Evolutionary conservation across 202 grass and related monocot species (phyloP), one percentile per base, ranked within the genome.

Genomic region (Elaeis oleifera): DNA sequence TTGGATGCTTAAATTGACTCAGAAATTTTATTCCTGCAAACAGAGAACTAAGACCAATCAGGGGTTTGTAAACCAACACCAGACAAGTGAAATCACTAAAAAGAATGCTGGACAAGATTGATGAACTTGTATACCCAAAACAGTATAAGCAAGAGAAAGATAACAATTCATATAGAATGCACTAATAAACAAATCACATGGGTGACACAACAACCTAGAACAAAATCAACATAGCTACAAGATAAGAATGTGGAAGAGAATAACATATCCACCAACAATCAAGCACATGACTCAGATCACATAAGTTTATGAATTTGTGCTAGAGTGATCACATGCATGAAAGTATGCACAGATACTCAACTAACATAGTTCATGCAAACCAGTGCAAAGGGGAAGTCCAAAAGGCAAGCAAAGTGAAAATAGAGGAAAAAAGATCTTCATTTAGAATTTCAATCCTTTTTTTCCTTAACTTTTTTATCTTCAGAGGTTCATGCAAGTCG

Each of bases 11-110:
- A 79, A 88, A 96, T 76, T 96, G 79, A 65, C 91, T 96, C 50
- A 96, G 81, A 50, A 96, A 85, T 74, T 82, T 75, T 80, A 96
- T 83, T 96, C 91, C 91, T 96, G 87, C 70, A 83, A 76, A 74
- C 49, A 68, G 53, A 79, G 7, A 69, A 56, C 18, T 50, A n/a
- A 67, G 26, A 13, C 21, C 48, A 68, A 20, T 53, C 39, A 66
- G 21, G 15, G 13, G 29, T 5, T 50, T 68, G 22, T 81, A 56
- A 62, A 61, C 2, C 18, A 23, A 72, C 51, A 22, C 60, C 67
- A 67, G 51, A 32, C 64, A 21, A 61, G 48, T 67, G 64, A 69
- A 53, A 54, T 64, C 48, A 25, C n/a, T 48, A 71, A 28, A 19
- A 49, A 54, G 50, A 15, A 31, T 63, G 44, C 65, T 17, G 48